Percentiles rank a stretch among this genome's conserved stretches.
These are phyloP conservation scores for Hypoxylon cercidicola DNA, from an alignment of 495 filamentous ascomycete genomes.

Conservation along the genomic window DNA sequence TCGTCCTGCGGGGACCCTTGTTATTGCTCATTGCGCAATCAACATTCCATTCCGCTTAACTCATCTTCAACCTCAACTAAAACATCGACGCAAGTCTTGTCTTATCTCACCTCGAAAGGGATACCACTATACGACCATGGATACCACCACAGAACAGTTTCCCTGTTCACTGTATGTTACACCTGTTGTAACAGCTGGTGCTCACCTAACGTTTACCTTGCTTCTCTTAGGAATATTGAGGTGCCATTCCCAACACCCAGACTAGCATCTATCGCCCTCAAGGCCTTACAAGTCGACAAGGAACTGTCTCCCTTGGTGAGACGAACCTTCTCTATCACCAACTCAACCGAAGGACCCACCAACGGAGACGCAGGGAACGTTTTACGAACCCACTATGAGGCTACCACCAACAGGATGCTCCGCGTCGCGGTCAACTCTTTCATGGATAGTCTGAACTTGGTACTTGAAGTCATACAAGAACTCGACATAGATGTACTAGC, in stretches of 20 bases:
- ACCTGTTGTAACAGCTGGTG: not conserved
- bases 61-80: not conserved
- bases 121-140: slow-evolving; percentile 41
- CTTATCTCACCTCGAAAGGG: not conserved
- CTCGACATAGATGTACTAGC: slow-evolving; percentile 86
- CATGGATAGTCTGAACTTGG: slow-evolving; percentile 86
- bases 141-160: slow-evolving; percentile 61
- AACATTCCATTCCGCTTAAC: slow-evolving; percentile 26
- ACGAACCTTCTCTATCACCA: slow-evolving; percentile 70
- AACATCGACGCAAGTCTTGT: not conserved
- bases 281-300: slow-evolving; percentile 82
- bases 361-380: slow-evolving; percentile 61
- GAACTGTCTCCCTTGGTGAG: slow-evolving; percentile 87
- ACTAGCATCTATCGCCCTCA: slow-evolving; percentile 80
- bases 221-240: slow-evolving; percentile 70
- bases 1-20: too few species aligned
- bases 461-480: slow-evolving; percentile 87
- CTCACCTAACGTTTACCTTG: slow-evolving; percentile 28
- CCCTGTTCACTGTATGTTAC: slow-evolving; percentile 75
- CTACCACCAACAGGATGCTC: slow-evolving; percentile 95
- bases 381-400: slow-evolving; percentile 80
- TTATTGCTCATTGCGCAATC: slow-evolving; percentile 33
- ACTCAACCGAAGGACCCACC: slow-evolving; percentile 43
- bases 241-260: slow-evolving; percentile 85
- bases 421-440: slow-evolving; percentile 98